These are phyloP conservation scores for Globisporangium radiosum DNA, from an alignment of 352 stramenopile genomes.

Conservation along the genomic window DNA sequence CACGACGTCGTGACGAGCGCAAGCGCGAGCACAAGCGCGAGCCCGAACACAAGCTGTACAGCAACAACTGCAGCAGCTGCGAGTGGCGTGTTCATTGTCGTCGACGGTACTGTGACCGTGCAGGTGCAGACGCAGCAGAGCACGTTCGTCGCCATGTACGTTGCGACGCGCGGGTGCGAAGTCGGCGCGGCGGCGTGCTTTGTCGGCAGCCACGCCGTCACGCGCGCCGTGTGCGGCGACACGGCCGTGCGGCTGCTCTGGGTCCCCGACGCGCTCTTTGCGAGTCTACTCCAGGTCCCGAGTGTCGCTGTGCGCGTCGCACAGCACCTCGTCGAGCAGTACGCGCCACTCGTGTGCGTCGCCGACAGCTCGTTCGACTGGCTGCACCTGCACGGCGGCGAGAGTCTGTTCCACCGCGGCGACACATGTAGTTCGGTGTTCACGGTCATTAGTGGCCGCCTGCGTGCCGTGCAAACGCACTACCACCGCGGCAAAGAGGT, in stretches of 20 bases:
- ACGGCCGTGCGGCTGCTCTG: constrained; percentile 38
- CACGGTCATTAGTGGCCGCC: constrained; percentile 68
- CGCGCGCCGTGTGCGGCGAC: constrained; percentile 41
- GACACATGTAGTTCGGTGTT: constrained; percentile 78
- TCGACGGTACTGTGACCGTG: constrained; percentile 47
- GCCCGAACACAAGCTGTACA: neutral
- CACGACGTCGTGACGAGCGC: constrained; percentile 19
- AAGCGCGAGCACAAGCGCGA: neutral
- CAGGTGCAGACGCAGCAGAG: constrained; percentile 34
- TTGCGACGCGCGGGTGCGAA: constrained; percentile 51
- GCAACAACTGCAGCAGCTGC: neutral
- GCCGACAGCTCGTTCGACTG: constrained; percentile 80
- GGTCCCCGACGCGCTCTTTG: constrained; percentile 53
- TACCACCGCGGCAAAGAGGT: constrained; percentile 48
- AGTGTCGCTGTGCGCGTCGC: constrained; percentile 52
- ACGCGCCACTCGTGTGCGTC: constrained; percentile 60
- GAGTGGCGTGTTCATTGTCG: constrained; percentile 47
- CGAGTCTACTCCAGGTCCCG: constrained; percentile 38
- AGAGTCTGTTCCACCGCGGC: constrained; percentile 71
- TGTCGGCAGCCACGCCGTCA: constrained; percentile 38
- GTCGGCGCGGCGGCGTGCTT: constrained; percentile 65
- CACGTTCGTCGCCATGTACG: constrained; percentile 42
- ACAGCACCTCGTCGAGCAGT: constrained; percentile 61
- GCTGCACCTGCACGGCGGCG: constrained; percentile 76
- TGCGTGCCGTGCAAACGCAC: constrained; percentile 70